Base-by-base conservation (phyloP, 2,329 filamentous ascomycete genomes). In the Xylaria sp. region DNA sequence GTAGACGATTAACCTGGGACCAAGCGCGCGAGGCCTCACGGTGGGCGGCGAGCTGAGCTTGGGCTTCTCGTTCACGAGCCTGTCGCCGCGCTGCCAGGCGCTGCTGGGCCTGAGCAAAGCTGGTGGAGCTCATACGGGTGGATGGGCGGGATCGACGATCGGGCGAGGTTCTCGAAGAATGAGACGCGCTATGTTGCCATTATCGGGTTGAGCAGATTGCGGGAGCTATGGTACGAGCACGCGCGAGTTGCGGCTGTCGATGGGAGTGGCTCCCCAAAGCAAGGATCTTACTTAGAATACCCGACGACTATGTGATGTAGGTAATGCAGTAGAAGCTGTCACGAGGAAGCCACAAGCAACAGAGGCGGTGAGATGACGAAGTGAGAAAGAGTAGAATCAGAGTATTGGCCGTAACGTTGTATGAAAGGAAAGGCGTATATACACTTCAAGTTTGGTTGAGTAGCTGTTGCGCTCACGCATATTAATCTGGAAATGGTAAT, bases 31-130 rank as follows among this genome's bases (percentile, higher is more conserved):
- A 86, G 49, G 86, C 80, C 78, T 88, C 80, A 78, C 84, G 84
- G 64, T 82, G 82, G 62, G 84, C 80, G 61, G 84, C 83, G 72
- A 88, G 80, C 60, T 85, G 87, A 67, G 88, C 84, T 75, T 87
- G 89, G 64, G 86, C 83, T 78, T 90, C 87, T 71, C 86, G 86
- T 80, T 94, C 92, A 80, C 92, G 91, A 71, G 90, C 90, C 78
- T 89, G 88, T 77, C 94, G 93, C 76, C 94, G 92, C 75, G 92
- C 91, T 73, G 92, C 88, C 69, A 98, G 90, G 79, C 94, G 93
- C 83, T 92, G 88, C 84, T 98, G 94, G 73, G 95, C 95, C 80
- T 93, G 91, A 80, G 92, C 91, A 83, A 98, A 98, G 82, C 92
- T 92, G 70, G 83, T 82, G 70, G 85, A 82, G 76, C 82, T 85